A percentile compares a stretch with the other conserved stretches of the same genome.
These are phyloP conservation scores for Lipomyces yamadae DNA, from an alignment of 805 yeast species.

Conservation along the genomic window DNA sequence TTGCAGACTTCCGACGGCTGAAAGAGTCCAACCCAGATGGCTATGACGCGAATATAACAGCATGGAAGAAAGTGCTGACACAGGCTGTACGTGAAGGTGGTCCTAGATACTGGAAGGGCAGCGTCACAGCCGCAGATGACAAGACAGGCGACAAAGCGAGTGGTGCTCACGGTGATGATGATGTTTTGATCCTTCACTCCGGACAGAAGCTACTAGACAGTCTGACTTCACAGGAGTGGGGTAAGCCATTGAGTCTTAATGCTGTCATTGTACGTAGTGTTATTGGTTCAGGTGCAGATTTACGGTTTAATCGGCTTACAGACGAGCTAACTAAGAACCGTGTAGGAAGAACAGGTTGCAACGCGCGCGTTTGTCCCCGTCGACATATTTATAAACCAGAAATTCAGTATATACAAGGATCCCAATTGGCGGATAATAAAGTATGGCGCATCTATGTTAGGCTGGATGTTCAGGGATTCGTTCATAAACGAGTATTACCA, in stretches of 20 bases:
- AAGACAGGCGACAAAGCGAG: not conserved
- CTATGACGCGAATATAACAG: constrained; percentile 54
- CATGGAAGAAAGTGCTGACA: constrained; percentile 52
- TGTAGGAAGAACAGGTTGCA: constrained; percentile 23
- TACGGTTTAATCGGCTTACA: not conserved
- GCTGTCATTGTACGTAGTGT: constrained; percentile 24
- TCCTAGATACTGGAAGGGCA: not conserved
- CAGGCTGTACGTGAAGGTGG: constrained; percentile 39
- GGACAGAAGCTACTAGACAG: constrained; percentile 18
- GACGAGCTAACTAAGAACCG: not conserved
- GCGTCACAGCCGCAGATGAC: not conserved
- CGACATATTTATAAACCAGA: constrained; percentile 7
- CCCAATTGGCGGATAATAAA: constrained; percentile 23
- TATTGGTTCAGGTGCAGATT: not conserved
- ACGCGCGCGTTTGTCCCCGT: constrained; percentile 17
- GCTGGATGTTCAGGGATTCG: constrained; percentile 28
- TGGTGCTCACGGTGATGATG: not conserved
- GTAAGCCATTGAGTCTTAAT: constrained; percentile 24
- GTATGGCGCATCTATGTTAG: constrained; percentile 8
- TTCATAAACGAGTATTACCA: constrained; percentile 16
- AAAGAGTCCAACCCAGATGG: constrained; percentile 55
- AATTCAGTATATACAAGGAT: constrained; percentile 22
- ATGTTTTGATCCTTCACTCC: constrained; percentile 25
- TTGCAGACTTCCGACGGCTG: constrained; percentile 54
- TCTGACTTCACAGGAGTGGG: constrained; percentile 17